Percentiles rank a stretch among this genome's conserved stretches.
Conservation (phyloP, 768 basidiomycete species). For the Solioccasus polychromus region DNA sequence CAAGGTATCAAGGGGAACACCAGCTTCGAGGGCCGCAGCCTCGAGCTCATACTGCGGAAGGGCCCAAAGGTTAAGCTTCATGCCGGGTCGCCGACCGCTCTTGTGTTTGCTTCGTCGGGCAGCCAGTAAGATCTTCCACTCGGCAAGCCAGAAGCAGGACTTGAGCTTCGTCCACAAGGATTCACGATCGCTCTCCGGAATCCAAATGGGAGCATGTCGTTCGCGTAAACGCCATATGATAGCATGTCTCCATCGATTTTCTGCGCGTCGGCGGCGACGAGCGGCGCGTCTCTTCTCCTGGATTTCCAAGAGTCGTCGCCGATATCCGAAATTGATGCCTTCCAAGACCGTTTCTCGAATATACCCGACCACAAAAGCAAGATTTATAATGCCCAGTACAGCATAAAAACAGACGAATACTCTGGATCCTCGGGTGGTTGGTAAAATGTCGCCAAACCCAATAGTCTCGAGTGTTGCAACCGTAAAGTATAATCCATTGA, state of each 20-base stretch:
- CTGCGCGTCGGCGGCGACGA: conserved; percentile 43
- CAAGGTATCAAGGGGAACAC: conserved; percentile 53
- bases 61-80: conserved; percentile 62
- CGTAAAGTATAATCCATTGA: conserved; percentile 77
- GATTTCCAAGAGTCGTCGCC: conserved; percentile 48
- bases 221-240: conserved; percentile 62
- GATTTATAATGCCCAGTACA: conserved; percentile 57
- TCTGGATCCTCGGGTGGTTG: conserved; percentile 48
- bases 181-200: conserved; percentile 33
- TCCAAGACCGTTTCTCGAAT: conserved; percentile 73
- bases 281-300: conserved; percentile 44
- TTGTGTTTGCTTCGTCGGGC: conserved; percentile 1
- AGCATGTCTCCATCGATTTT: conserved; percentile 55
- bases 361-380: conserved; percentile 62
- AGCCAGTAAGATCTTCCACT: conserved; percentile 10
- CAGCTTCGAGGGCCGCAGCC: conserved; percentile 65
- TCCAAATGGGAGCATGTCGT: conserved; percentile 50
- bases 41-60: conserved; percentile 55
- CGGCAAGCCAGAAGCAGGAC: conserved; percentile 4
- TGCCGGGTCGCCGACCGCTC: conserved; percentile 36
- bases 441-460: conserved; percentile 75
- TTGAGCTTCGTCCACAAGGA: conserved; percentile 11
- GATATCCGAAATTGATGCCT: conserved; percentile 63
- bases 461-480: conserved; percentile 71
- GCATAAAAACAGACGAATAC: conserved; percentile 60